A percentile compares a stretch with the other conserved stretches of the same genome.
These are phyloP conservation scores for Ogataea ramenticola DNA, from an alignment of 805 yeast species.

Conservation along the genomic window DNA sequence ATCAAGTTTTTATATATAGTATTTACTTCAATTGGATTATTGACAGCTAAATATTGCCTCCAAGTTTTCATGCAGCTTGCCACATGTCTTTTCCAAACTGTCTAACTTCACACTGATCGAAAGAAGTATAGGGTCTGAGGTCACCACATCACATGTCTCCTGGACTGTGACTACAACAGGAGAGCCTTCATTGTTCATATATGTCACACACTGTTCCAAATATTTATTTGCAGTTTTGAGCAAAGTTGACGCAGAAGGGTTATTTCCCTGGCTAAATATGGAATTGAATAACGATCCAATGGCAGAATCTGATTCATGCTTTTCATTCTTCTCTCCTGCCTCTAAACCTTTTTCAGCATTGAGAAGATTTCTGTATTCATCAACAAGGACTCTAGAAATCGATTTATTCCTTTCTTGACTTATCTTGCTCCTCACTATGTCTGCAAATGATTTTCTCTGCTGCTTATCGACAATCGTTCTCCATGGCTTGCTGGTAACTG, in stretches of 20 bases:
- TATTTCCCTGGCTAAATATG: constrained; percentile 15
- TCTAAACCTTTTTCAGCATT: constrained; percentile 21
- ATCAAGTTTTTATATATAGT: too few relatives aligned
- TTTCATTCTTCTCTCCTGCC: neutral
- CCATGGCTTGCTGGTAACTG: constrained; percentile 59
- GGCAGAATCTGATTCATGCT: constrained; percentile 1
- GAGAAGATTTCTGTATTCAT: constrained; percentile 29
- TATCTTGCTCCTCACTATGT: constrained; percentile 48
- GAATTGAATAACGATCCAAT: constrained; percentile 16
- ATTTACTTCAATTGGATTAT: too few relatives aligned
- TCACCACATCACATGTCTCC: constrained; percentile 51
- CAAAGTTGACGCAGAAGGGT: constrained; percentile 27
- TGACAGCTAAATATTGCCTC: constrained; percentile 1
- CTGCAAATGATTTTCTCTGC: constrained; percentile 47
- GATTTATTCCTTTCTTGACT: constrained; percentile 34
- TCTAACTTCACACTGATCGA: constrained; percentile 58
- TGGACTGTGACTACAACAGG: constrained; percentile 50
- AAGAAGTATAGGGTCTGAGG: constrained; percentile 62
- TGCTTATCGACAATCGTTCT: constrained; percentile 35
- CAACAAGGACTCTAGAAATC: constrained; percentile 31
- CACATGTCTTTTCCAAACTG: constrained; percentile 45
- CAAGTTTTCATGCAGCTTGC: constrained; percentile 22
- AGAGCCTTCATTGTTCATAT: constrained; percentile 29
- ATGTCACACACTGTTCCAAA: constrained; percentile 58
- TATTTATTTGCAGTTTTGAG: constrained; percentile 39